phyloP scores from a whole-genome alignment of 345 rosid species.

The Hibiscus trionum region DNA sequence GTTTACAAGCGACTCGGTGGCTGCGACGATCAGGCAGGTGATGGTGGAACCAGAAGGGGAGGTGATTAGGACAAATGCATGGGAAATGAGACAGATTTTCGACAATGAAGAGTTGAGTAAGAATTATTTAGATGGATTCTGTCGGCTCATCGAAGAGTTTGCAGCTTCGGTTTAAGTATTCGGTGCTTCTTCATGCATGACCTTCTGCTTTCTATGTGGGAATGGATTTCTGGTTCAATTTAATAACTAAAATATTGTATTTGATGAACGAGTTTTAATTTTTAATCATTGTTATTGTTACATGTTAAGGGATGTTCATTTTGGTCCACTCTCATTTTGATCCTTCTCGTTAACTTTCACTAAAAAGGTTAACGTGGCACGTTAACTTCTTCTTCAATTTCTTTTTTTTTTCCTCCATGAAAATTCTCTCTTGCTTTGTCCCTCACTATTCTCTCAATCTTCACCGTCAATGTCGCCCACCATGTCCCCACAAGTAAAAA shows the following conservation, averaged over 20 bases:
- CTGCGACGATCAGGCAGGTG: slow-evolving; percentile 26
- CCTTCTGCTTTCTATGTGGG: background rate
- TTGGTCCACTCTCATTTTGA: too few species aligned
- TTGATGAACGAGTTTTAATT: background rate
- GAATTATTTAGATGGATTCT: slow-evolving; percentile 14
- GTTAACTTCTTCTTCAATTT: too few species aligned
- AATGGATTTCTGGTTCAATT: background rate
- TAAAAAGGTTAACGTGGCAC: too few species aligned
- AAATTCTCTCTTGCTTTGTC: too few species aligned
- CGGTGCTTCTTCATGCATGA: background rate
- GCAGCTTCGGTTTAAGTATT: background rate
- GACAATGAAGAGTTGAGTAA: slow-evolving; percentile 9
- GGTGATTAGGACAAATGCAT: slow-evolving; percentile 12
- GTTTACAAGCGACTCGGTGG: slow-evolving; percentile 31
- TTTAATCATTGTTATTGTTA: too few species aligned
- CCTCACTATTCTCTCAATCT: too few species aligned
- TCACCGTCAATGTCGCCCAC: too few species aligned
- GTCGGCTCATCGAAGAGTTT: slow-evolving; percentile 5
- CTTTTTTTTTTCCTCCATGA: too few species aligned
- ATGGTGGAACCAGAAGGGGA: slow-evolving; percentile 25
- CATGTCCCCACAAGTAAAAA: too few species aligned
- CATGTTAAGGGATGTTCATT: too few species aligned
- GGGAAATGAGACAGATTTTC: slow-evolving; percentile 23
- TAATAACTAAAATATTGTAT: background rate
- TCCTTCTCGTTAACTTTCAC: too few species aligned